Evolutionary conservation across 2,329 filamentous ascomycete genomes (phyloP), one percentile per base, ranked within the genome.

Genomic region (Ustulina deusta): DNA sequence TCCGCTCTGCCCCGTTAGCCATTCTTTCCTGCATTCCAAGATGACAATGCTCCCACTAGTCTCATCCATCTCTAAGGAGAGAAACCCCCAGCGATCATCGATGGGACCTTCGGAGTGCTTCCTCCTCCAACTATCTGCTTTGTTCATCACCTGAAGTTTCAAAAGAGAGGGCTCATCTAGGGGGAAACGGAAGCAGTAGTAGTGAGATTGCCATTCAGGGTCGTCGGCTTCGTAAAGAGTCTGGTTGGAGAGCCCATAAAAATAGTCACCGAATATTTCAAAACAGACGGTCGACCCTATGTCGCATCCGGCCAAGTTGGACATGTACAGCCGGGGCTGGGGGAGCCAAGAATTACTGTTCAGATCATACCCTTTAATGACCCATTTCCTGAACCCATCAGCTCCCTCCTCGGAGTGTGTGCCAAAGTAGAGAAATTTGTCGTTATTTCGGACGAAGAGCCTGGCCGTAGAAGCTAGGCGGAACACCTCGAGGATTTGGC

Each of bases 201-300:
- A 94, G 74, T 87, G 91, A 0, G 89, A 92, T 0, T 87, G 88
- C 85, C 87, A 91, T 65, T 91, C 86, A 4, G 87, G 82, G 65
- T 91, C 87, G 65, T 91, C 87, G 0, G 87, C 83, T 65, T 90
- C 86, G 60, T 88, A 86, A 2, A 85, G 84, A 1, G 85, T 86
- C 70, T 89, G 85, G 69, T 89, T 94, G 0, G 91, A 91, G 6
- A 94, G 79, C 0, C 86, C 90, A 72, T 94, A 94, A 46, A 94
- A 88, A 71, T 88, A 83, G 10, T 82, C 84, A 42, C 88, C 83
- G 68, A 91, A 83, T 20, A 94, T 86, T 68, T 92, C 90, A 74
- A 94, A 94, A 68, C 87, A 91, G n/a, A 92, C 82, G 0, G 87
- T 89, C 11, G 85, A 86, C 6, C 89, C 90, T 36, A 93, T 83